Evolutionary conservation across 495 filamentous ascomycete species (phyloP).

Genomic region (Astrothelium subdiscretum): DNA sequence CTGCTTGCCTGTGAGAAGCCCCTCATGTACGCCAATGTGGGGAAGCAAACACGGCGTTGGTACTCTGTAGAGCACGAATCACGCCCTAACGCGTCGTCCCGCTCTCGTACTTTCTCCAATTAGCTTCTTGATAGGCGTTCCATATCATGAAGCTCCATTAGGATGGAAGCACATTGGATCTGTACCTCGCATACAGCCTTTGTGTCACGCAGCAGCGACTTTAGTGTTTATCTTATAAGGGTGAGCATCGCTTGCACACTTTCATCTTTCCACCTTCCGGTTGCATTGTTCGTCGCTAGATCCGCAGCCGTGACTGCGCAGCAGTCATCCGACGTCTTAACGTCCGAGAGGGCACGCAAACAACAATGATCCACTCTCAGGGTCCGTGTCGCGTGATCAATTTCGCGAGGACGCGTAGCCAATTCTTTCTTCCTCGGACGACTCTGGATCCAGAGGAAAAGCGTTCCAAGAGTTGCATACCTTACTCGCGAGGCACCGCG

Average conservation of each 20-base stretch:
- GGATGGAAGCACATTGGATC: background rate
- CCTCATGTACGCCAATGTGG: background rate
- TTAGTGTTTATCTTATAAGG: background rate
- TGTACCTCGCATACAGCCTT: background rate
- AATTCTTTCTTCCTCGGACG: background rate
- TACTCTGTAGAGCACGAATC: background rate
- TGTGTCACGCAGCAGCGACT: background rate
- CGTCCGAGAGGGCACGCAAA: background rate
- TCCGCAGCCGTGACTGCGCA: background rate
- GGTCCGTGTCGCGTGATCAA: background rate
- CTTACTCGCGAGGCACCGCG: background rate
- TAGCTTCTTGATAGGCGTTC: background rate
- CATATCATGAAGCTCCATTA: background rate
- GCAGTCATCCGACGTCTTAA: background rate
- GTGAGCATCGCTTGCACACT: background rate
- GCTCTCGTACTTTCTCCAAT: background rate
- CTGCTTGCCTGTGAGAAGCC: background rate
- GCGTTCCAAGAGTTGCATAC: background rate
- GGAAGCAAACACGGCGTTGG: background rate
- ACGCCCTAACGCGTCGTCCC: background rate
- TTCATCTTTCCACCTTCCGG: background rate
- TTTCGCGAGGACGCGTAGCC: background rate
- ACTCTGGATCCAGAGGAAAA: background rate
- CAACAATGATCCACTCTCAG: background rate
- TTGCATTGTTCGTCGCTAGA: background rate